These are phyloP conservation scores for Candida michaelii DNA, from an alignment of 805 yeast species.

Conservation along the genomic window DNA sequence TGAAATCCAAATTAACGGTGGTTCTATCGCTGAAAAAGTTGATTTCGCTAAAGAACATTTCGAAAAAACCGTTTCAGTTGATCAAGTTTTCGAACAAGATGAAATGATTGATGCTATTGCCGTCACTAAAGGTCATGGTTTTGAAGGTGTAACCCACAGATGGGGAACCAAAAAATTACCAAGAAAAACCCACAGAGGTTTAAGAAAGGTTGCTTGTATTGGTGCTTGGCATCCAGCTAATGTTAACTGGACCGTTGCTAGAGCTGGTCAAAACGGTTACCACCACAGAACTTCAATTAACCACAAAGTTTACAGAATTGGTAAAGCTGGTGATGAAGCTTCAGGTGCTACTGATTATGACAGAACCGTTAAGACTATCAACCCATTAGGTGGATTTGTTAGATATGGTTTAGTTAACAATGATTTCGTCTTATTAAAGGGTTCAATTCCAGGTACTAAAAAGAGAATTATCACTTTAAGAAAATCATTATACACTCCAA, in stretches of 20 bases:
- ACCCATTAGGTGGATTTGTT: constrained; percentile 99
- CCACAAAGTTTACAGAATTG: constrained; percentile 99
- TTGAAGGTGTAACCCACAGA: constrained; percentile 99
- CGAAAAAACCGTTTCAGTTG: constrained; percentile 96
- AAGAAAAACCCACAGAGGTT: constrained; percentile 99
- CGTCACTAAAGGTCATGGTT: constrained; percentile 99
- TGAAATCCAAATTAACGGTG: constrained; percentile 99
- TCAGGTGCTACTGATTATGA: constrained; percentile 96
- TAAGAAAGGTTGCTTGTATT: constrained; percentile 99
- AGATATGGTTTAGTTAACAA: constrained; percentile 98
- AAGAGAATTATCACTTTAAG: constrained; percentile 99
- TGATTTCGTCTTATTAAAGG: constrained; percentile 97
- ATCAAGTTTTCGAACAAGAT: constrained; percentile 96
- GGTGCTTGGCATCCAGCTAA: constrained; percentile 99
- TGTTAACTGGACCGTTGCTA: constrained; percentile 99
- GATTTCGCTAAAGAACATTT: constrained; percentile 98
- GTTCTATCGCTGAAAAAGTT: constrained; percentile 95
- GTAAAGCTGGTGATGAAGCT: constrained; percentile 92
- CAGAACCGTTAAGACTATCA: constrained; percentile 99
- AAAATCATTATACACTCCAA: constrained; percentile 96
- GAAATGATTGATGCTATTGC: constrained; percentile 98
- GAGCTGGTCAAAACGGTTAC: constrained; percentile 99
- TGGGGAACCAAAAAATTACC: constrained; percentile 99
- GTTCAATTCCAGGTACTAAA: constrained; percentile 99
- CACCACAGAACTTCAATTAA: constrained; percentile 99